phyloP scores from a whole-genome alignment of 352 stramenopile species.

The Aphanomyces cochlioides region DNA sequence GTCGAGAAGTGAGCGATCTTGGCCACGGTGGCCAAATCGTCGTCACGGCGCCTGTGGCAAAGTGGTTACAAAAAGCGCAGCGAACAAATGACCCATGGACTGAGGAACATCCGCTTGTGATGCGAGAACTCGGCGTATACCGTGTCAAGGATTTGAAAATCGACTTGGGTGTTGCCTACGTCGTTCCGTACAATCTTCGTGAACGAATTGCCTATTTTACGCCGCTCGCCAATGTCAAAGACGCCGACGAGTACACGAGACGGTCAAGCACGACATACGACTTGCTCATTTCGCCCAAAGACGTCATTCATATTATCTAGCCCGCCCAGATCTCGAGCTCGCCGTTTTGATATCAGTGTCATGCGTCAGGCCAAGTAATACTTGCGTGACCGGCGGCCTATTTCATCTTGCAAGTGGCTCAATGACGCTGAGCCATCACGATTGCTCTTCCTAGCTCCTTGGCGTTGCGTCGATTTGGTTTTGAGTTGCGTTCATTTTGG shows the following conservation, averaged over 20 bases:
- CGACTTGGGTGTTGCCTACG: constrained; percentile 18
- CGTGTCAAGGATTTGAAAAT: constrained; percentile 29
- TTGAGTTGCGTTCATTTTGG: no score
- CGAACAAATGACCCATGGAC: constrained; percentile 29
- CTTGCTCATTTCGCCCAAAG: constrained; percentile 23
- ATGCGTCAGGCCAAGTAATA: no score
- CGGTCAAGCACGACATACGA: constrained; percentile 23
- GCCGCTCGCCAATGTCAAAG: not conserved
- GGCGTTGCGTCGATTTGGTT: no score
- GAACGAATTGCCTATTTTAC: constrained; percentile 4
- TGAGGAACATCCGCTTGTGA: constrained; percentile 1
- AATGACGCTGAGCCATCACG: no score
- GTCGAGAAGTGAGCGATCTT: constrained; percentile 54
- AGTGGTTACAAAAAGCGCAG: constrained; percentile 37
- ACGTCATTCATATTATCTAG: constrained; percentile 11
- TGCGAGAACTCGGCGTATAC: constrained; percentile 23
- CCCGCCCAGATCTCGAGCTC: no score
- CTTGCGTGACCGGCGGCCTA: no score
- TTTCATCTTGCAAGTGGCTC: no score
- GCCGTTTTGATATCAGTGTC: no score
- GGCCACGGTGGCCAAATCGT: constrained; percentile 66
- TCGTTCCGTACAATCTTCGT: constrained; percentile 9
- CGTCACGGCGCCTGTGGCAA: constrained; percentile 50
- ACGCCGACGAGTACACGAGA: not conserved
- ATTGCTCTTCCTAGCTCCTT: no score